Conservation (phyloP, 1,139 yeast genomes). For the Taiozyma sp. region DNA sequence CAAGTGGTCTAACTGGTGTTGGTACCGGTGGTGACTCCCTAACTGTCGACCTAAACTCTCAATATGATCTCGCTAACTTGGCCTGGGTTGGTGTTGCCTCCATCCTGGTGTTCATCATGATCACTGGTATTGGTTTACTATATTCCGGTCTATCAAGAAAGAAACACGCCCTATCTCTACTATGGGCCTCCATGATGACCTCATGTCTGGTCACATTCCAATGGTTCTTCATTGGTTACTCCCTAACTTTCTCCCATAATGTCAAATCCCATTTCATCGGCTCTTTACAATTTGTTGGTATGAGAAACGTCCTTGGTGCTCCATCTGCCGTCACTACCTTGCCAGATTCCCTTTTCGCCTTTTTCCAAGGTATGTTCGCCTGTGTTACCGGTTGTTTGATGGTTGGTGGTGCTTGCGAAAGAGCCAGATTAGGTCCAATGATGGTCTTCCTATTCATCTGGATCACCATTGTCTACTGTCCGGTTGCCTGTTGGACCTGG, state of each 20-base stretch:
- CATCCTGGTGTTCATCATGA: slow-evolving; percentile 85
- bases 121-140: slow-evolving; percentile 88
- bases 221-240: slow-evolving; percentile 98
- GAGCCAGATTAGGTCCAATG: slow-evolving; percentile 96
- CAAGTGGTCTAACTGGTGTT: slow-evolving; percentile 40
- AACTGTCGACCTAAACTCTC: slow-evolving; percentile 66
- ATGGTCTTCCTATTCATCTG: slow-evolving; percentile 89
- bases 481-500: slow-evolving; percentile 97
- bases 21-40: slow-evolving; percentile 82
- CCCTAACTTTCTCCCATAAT: slow-evolving; percentile 74
- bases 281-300: slow-evolving; percentile 70
- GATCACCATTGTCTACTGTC: slow-evolving; percentile 96
- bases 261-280: slow-evolving; percentile 72
- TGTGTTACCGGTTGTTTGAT: slow-evolving; percentile 86
- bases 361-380: slow-evolving; percentile 96
- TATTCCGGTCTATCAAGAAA: slow-evolving; percentile 91
- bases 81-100: slow-evolving; percentile 81
- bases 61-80: slow-evolving; percentile 75
- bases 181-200: slow-evolving; percentile 95
- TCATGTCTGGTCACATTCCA: slow-evolving; percentile 78
- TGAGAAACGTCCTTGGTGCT: slow-evolving; percentile 79
- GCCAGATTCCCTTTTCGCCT: slow-evolving; percentile 85
- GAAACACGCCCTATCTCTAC: slow-evolving; percentile 82
- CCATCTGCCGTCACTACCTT: slow-evolving; percentile 61
- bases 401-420: slow-evolving; percentile 97